Base-by-base conservation (phyloP, 2,329 filamentous ascomycete genomes). In the Exophiala viscosa region DNA sequence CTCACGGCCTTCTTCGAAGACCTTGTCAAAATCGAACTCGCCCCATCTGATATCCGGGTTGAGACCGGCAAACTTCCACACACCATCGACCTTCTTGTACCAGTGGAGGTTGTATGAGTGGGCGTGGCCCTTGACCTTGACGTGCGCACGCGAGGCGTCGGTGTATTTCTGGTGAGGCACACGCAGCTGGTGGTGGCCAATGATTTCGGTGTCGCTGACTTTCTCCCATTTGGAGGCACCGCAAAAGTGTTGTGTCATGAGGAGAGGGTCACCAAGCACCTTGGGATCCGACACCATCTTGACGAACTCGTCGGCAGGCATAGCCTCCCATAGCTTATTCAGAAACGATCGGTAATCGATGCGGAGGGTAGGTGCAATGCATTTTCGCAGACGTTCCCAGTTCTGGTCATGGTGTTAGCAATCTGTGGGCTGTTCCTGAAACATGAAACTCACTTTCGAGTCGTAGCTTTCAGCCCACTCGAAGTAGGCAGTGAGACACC, bases 281-380 rank as follows among this genome's bases (percentile, higher is more conserved):
- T 73, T 68, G 15, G 72, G 69, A 64, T 76, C 73, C 20, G 79
- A 80, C 60, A 83, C 72, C 80, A 85, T 84, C 58, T 68, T 63
- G 65, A 85, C 71, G 70, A 78, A 86, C n/a, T 84, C 80, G 2
- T 79, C 75, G 1, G 80, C 79, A 1, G 79, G 73, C 80, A 85
- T 84, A 45, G 76, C 73, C 44, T 80, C 76, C 81, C 81, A 85
- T 50, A 79, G 67, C 64, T 78, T 78, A 66, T 81, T 75, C 47
- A 82, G 76, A 67, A 85, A 81, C 36, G 78, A 76, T 45, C 79
- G 81, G 77, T 90, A 90, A 75, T 90, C 87, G 63, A 90, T 78
- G 76, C 85, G 67, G 67, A 82, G 58, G 67, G 75, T 70, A 2
- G 75, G 74, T 10, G 75, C 73, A 40, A 78, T 68, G 60, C 72